phyloP scores from a whole-genome alignment of 768 basidiomycete genomes.

The Floccularia luteovirens region DNA sequence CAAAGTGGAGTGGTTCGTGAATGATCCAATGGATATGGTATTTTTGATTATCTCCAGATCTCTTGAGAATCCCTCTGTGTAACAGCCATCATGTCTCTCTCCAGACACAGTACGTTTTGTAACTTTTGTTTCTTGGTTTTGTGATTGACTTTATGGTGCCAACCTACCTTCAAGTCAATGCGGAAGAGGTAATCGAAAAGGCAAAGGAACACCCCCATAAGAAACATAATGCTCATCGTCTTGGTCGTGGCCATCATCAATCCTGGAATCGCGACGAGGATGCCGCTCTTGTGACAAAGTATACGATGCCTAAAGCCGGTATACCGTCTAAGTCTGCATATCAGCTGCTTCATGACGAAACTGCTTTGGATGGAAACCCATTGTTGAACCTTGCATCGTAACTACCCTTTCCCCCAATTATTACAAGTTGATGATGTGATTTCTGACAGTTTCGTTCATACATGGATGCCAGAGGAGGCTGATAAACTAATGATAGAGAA shows the following conservation, averaged over 20 bases:
- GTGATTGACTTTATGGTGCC: not conserved
- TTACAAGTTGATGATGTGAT: not conserved
- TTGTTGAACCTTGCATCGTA: slow-evolving; percentile 59
- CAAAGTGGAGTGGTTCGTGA: too few species aligned
- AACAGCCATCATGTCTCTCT: slow-evolving; percentile 26
- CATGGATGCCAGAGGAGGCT: slow-evolving; percentile 51
- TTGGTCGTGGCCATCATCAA: slow-evolving; percentile 19
- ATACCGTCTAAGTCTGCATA: slow-evolving; percentile 37
- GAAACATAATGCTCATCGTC: slow-evolving; percentile 20
- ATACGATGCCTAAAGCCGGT: slow-evolving; percentile 32
- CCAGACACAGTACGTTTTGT: slow-evolving; percentile 25
- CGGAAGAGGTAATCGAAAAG: slow-evolving; percentile 38
- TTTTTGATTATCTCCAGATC: too few species aligned
- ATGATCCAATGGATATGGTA: too few species aligned
- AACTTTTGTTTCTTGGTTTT: not conserved
- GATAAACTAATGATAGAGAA: slow-evolving; percentile 55
- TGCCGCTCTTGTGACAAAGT: slow-evolving; percentile 32
- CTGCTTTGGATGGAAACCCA: slow-evolving; percentile 49
- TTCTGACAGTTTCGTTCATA: slow-evolving; percentile 35
- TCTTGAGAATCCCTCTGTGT: too few species aligned
- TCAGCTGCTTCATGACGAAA: slow-evolving; percentile 48
- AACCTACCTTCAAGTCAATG: slow-evolving; percentile 29
- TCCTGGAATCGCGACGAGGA: slow-evolving; percentile 34
- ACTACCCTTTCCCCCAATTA: slow-evolving; percentile 18
- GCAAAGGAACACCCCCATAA: slow-evolving; percentile 29